Conservation (phyloP, 208 protist genomes). For the Leishmania gerbilli region DNA sequence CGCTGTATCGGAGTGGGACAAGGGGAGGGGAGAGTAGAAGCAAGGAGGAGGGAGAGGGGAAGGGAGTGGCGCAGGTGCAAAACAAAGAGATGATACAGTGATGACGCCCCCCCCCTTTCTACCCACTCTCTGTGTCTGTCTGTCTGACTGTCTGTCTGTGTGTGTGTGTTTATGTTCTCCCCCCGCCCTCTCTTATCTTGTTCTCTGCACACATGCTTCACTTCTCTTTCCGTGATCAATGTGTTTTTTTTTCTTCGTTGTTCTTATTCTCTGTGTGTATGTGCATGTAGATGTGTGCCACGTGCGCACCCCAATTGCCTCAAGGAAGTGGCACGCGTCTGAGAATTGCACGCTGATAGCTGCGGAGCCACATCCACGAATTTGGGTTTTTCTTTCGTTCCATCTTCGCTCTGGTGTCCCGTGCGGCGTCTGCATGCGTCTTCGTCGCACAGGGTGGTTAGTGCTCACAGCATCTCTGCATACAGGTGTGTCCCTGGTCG, state of each 20-base stretch:
- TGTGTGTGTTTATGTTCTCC: neutral
- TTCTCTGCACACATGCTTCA: neutral
- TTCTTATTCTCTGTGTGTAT: neutral
- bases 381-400: neutral
- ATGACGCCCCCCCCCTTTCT: neutral
- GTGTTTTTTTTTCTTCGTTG: neutral
- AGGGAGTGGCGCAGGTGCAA: neutral
- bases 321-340: neutral
- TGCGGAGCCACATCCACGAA: neutral
- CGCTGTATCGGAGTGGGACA: neutral
- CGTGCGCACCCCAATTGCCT: neutral
- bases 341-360: neutral
- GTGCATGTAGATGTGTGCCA: neutral
- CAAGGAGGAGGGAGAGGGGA: neutral
- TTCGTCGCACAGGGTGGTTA: neutral
- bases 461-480: neutral
- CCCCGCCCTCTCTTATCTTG: neutral
- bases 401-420: neutral
- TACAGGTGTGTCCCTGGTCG: neutral
- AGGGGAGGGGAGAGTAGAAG: neutral
- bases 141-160: neutral
- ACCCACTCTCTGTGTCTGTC: neutral
- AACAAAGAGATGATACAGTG: neutral
- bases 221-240: neutral
- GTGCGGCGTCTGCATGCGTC: neutral